phyloP scores from a whole-genome alignment of 1,284 basidiomycete species.

The Leccinum laetum region DNA sequence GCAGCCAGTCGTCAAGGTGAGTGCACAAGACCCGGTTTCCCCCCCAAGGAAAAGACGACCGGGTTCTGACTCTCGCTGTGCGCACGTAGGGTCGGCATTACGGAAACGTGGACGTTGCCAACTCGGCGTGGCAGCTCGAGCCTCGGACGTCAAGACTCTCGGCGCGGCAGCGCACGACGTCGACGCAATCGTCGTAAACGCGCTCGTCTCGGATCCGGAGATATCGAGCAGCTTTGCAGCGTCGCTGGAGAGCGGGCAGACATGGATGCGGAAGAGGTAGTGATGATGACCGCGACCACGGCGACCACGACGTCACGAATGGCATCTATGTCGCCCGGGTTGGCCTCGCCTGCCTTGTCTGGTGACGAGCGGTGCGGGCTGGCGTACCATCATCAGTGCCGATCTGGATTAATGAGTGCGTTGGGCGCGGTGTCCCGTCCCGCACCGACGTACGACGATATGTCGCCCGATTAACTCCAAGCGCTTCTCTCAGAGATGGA shows the following conservation, averaged over 20 bases:
- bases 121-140: constrained; percentile 77
- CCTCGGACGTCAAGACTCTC: constrained; percentile 53
- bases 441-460: constrained; percentile 54
- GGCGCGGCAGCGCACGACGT: constrained; percentile 67
- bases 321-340: constrained; percentile 46
- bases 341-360: constrained; percentile 59
- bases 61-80: constrained; percentile 1
- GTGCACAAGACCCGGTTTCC: constrained; percentile 7
- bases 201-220: constrained; percentile 74
- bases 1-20: constrained; percentile 68
- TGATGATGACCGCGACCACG: not conserved
- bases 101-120: constrained; percentile 58
- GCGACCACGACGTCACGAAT: not conserved
- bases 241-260: constrained; percentile 61
- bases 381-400: constrained; percentile 27
- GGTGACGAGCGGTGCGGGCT: constrained; percentile 47
- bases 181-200: constrained; percentile 67
- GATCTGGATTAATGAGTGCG: constrained; percentile 29
- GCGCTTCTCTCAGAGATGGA: constrained; percentile 76
- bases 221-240: constrained; percentile 80
- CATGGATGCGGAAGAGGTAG: constrained; percentile 28
- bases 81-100: constrained; percentile 63
- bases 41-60: not conserved
- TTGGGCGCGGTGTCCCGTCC: constrained; percentile 60
- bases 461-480: constrained; percentile 67